phyloP scores from a whole-genome alignment of 306 rosid genomes.

The Begonia peltatifolia region DNA sequence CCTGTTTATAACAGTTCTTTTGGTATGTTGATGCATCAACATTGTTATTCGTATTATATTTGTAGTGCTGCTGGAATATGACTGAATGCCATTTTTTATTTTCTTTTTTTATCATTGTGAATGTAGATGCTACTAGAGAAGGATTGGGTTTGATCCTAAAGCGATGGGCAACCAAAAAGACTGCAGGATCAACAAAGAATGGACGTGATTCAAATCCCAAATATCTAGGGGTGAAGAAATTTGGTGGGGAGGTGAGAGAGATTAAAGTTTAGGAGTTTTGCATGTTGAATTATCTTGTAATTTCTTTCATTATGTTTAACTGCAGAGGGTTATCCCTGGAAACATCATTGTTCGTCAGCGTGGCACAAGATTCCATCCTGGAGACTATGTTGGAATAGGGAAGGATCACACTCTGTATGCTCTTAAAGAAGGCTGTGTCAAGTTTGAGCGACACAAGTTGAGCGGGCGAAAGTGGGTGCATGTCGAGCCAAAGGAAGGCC shows the following conservation, averaged over 20 bases:
- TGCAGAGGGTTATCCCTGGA: slow-evolving; percentile 76
- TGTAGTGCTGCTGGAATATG: slow-evolving; percentile 1
- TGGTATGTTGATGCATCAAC: slow-evolving; percentile 28
- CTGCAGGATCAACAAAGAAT: slow-evolving; percentile 82
- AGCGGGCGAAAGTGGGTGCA: slow-evolving; percentile 80
- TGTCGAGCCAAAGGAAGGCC: slow-evolving; percentile 77
- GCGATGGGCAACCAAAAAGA: slow-evolving; percentile 87
- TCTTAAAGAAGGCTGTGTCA: slow-evolving; percentile 67
- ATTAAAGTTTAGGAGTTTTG: not conserved
- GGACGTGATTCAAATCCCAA: slow-evolving; percentile 89
- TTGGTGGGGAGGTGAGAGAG: slow-evolving; percentile 77
- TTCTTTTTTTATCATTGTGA: slow-evolving; percentile 8
- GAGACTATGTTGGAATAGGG: slow-evolving; percentile 81
- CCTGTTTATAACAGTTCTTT: slow-evolving; percentile 41
- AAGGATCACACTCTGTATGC: slow-evolving; percentile 80
- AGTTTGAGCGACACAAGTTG: slow-evolving; percentile 64
- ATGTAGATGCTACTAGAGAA: slow-evolving; percentile 49
- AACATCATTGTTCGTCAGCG: slow-evolving; percentile 81
- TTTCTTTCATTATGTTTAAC: slow-evolving; percentile 8
- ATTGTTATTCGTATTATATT: slow-evolving; percentile 1
- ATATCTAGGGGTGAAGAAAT: slow-evolving; percentile 88
- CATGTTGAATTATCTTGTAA: not conserved
- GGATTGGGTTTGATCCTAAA: slow-evolving; percentile 60
- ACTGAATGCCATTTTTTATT: slow-evolving; percentile 3
- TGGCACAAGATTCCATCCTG: slow-evolving; percentile 89